These are phyloP conservation scores for Kalanchoe fedtschenkoi DNA, from an alignment of 164 flowering plant species.

Conservation along the genomic window DNA sequence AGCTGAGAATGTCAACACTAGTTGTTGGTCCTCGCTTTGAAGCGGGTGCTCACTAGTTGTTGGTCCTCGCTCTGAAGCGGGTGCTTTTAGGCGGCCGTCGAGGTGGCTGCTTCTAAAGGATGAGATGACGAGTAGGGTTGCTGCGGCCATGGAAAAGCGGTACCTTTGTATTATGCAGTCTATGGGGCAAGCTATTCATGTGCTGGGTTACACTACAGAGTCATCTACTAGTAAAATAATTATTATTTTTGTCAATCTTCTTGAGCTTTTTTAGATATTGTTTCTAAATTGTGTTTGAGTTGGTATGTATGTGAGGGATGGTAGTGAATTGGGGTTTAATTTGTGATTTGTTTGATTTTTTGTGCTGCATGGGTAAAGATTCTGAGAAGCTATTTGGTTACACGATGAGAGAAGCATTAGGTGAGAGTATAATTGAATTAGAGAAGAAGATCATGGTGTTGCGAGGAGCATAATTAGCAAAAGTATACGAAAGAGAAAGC, in stretches of 20 bases:
- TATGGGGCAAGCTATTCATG: constrained; percentile 82
- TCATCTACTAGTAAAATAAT: constrained; percentile 84
- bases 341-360: too few species aligned
- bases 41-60: constrained; percentile 7
- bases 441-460: constrained; percentile 28
- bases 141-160: constrained; percentile 41
- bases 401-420: constrained; percentile 65
- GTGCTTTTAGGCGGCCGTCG: constrained; percentile 32
- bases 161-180: constrained; percentile 78
- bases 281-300: constrained; percentile 4
- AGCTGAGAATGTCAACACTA: constrained; percentile 50
- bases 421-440: constrained; percentile 54
- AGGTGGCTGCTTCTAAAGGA: constrained; percentile 77
- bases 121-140: constrained; percentile 14
- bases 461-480: constrained; percentile 42
- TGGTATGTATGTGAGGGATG: neutral
- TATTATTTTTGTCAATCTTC: neutral
- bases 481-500: constrained; percentile 47
- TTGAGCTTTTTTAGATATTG: neutral
- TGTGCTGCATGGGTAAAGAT: constrained; percentile 51
- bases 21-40: constrained; percentile 9
- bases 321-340: neutral
- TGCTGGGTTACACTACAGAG: constrained; percentile 42
- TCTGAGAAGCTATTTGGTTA: constrained; percentile 83
- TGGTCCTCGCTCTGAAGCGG: constrained; percentile 18